phyloP scores from a whole-genome alignment of 2,329 filamentous ascomycete genomes.

The Triangularia setosa region DNA sequence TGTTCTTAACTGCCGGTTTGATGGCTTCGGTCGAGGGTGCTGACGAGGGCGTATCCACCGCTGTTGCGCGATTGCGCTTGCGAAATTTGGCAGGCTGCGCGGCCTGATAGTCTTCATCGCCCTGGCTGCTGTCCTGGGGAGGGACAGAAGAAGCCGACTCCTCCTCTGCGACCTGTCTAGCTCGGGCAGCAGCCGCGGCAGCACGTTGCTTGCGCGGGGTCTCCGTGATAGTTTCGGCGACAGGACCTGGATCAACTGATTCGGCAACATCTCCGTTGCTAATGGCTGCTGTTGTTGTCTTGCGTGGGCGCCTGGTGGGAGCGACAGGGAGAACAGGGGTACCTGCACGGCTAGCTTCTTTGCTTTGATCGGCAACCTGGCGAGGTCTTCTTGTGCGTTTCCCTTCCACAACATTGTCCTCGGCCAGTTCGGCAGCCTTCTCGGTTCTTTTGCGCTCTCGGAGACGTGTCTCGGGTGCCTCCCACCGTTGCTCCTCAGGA shows the following conservation, averaged over 20 bases:
- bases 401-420: conserved; percentile 41
- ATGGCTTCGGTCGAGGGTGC: conserved; percentile 6
- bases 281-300: conserved; percentile 1
- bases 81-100: conserved; percentile 17
- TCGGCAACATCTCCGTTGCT: conserved; percentile 17
- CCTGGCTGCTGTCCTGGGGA: conserved; percentile 14
- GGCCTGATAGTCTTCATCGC: conserved; percentile 20
- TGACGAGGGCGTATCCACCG: conserved; percentile 19
- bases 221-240: not conserved
- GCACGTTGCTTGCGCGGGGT: conserved; percentile 22
- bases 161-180: conserved; percentile 15
- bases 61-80: conserved; percentile 18
- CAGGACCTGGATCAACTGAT: not conserved
- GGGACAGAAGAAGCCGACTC: conserved; percentile 10
- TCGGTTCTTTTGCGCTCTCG: conserved; percentile 56
- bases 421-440: conserved; percentile 54
- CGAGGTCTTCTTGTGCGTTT: conserved; percentile 54
- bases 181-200: conserved; percentile 12
- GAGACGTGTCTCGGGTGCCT: conserved; percentile 50
- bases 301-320: conserved; percentile 26
- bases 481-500: conserved; percentile 53
- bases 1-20: conserved; percentile 19
- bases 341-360: conserved; percentile 48
- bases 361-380: conserved; percentile 48
- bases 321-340: conserved; percentile 41